phyloP scores from a whole-genome alignment of 352 stramenopile species.

The Phytopythium kandeliae region DNA sequence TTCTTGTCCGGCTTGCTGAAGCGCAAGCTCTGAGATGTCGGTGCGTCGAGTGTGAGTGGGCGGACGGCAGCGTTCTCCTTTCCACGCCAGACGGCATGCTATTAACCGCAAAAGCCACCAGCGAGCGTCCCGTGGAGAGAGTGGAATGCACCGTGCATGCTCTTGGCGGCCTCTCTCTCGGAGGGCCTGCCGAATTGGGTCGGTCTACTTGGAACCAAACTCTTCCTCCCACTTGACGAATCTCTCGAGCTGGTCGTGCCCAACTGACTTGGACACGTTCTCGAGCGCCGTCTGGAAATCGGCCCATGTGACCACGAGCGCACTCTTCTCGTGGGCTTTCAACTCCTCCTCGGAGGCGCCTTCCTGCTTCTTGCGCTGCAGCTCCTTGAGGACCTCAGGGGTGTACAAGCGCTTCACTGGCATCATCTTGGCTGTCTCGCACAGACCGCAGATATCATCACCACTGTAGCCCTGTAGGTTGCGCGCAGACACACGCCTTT shows the following conservation, averaged over 20 bases:
- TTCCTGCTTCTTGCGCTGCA: constrained; percentile 42
- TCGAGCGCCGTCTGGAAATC: constrained; percentile 57
- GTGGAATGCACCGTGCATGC: constrained; percentile 2
- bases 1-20: constrained; percentile 83
- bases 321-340: constrained; percentile 42
- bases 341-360: constrained; percentile 30
- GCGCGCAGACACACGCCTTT: not conserved
- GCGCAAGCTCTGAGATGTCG: constrained; percentile 57
- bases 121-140: not conserved
- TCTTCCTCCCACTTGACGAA: constrained; percentile 77
- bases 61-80: no score
- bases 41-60: not conserved
- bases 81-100: no score
- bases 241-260: constrained; percentile 62
- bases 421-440: constrained; percentile 75
- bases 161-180: not conserved
- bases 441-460: constrained; percentile 55
- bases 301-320: constrained; percentile 53
- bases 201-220: constrained; percentile 75
- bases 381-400: constrained; percentile 40
- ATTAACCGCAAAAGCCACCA: not conserved
- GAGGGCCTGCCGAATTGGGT: not conserved
- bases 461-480: constrained; percentile 38
- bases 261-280: constrained; percentile 83
- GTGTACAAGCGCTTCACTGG: constrained; percentile 77